A percentile compares a stretch with the other conserved stretches of the same genome.
phyloP scores from a whole-genome alignment of 1,284 basidiomycete genomes.

The Tetrapyrgos nigripes region DNA sequence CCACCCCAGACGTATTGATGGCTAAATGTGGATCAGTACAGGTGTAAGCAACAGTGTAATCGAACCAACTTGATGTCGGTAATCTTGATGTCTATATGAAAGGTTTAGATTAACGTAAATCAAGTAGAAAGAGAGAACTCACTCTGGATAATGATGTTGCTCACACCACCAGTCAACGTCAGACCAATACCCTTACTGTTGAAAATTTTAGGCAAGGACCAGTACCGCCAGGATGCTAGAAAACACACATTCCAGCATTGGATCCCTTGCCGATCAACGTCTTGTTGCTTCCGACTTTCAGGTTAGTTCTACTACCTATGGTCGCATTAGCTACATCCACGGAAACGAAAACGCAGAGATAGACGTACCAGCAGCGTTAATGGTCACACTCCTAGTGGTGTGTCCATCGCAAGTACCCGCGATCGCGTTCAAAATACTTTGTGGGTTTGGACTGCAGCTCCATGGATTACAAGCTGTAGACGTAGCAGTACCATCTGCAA shows the following conservation, averaged over 20 bases:
- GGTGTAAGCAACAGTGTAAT: background rate
- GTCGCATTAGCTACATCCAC: background rate
- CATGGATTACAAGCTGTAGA: slow-evolving; percentile 31
- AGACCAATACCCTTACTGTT: slow-evolving; percentile 30
- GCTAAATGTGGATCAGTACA: background rate
- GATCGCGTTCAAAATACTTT: slow-evolving; percentile 12
- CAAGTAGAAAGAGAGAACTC: background rate
- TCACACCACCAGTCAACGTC: slow-evolving; percentile 29
- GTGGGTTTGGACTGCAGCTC: slow-evolving; percentile 37
- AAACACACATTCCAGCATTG: slow-evolving; percentile 23
- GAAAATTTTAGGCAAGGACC: background rate
- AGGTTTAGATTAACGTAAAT: background rate
- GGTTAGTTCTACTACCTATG: slow-evolving; percentile 12
- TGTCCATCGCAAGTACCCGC: background rate
- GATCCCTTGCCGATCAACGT: slow-evolving; percentile 34
- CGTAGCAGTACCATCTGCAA: slow-evolving; percentile 23
- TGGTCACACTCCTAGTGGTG: background rate
- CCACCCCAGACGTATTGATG: slow-evolving; percentile 29
- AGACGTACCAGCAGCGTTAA: slow-evolving; percentile 3
- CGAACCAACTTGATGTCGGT: slow-evolving; percentile 22
- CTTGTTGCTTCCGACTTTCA: slow-evolving; percentile 35
- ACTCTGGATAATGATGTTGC: slow-evolving; percentile 42
- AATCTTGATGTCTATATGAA: slow-evolving; percentile 1
- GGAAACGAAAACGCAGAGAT: background rate
- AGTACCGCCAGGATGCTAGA: no score